phyloP scores from a whole-genome alignment of 257 asterid genomes.

The Solanum phureja region DNA sequence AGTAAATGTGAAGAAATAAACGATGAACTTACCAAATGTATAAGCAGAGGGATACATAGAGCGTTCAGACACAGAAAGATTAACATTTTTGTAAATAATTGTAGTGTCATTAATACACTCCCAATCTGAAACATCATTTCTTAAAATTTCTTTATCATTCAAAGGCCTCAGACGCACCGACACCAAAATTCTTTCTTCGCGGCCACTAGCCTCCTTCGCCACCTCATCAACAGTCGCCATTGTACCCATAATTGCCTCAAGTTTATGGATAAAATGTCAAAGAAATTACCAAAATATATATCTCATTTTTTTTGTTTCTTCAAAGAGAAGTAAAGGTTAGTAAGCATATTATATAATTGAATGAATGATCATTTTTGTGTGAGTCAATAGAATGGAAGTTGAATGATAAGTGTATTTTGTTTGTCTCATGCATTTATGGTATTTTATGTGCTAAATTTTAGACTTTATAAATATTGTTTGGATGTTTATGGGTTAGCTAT shows the following conservation, averaged over 20 bases:
- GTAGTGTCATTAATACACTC: slow-evolving; percentile 80
- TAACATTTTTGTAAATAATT: slow-evolving; percentile 61
- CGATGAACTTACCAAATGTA: slow-evolving; percentile 60
- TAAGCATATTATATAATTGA: background rate
- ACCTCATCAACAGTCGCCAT: slow-evolving; percentile 20
- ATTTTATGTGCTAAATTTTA: background rate
- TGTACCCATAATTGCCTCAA: background rate
- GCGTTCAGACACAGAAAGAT: slow-evolving; percentile 64
- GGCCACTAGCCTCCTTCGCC: slow-evolving; percentile 8
- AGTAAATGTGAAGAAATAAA: background rate
- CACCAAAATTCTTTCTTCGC: slow-evolving; percentile 75
- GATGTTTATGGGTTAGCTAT: slow-evolving; percentile 4
- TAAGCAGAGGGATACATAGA: slow-evolving; percentile 80
- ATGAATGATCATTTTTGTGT: background rate
- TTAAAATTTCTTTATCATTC: slow-evolving; percentile 59
- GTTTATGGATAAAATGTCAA: background rate
- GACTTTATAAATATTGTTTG: background rate
- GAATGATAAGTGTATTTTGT: slow-evolving; percentile 43
- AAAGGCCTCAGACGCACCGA: slow-evolving; percentile 91
- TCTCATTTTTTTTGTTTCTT: background rate
- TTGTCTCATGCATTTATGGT: slow-evolving; percentile 55
- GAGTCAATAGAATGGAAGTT: slow-evolving; percentile 25
- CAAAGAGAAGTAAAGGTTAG: background rate
- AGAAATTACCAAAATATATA: background rate
- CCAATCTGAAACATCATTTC: slow-evolving; percentile 90